phyloP scores from a whole-genome alignment of 208 protist species.

The Wallacemonas sp. region DNA sequence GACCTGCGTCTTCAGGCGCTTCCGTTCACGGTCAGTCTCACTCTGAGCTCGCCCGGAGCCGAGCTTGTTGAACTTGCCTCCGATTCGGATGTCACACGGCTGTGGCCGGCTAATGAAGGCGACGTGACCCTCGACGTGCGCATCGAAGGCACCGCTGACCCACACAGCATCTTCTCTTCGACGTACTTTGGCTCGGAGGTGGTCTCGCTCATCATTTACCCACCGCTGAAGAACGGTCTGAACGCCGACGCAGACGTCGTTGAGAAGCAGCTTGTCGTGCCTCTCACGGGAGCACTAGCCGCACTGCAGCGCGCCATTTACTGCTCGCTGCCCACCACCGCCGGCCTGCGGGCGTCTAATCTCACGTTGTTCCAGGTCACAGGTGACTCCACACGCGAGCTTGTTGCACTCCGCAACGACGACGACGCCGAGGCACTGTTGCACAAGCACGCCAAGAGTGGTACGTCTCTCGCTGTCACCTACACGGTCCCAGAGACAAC shows the following conservation, averaged over 20 bases:
- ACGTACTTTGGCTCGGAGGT: constrained; percentile 46
- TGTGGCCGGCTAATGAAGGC: constrained; percentile 13
- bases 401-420: constrained; percentile 23
- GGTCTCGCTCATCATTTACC: constrained; percentile 46
- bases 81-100: constrained; percentile 23
- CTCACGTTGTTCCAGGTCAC: constrained; percentile 14
- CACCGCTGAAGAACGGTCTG: constrained; percentile 16
- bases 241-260: constrained; percentile 16
- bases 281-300: constrained; percentile 26
- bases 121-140: constrained; percentile 36
- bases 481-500: constrained; percentile 13
- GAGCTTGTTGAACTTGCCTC: constrained; percentile 6
- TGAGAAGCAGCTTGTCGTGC: constrained; percentile 60
- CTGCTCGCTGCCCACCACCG: constrained; percentile 21
- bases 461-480: constrained; percentile 29
- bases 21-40: constrained; percentile 35
- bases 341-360: not conserved
- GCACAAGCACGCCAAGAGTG: constrained; percentile 26
- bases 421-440: constrained; percentile 23
- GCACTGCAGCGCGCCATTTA: constrained; percentile 36
- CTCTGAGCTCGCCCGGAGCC: not conserved
- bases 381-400: not conserved
- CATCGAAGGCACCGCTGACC: not conserved
- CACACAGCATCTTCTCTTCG: constrained; percentile 21
- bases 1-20: constrained; percentile 64